Base-by-base conservation (phyloP, 805 yeast species). In the Metschnikowia gelsemii region DNA sequence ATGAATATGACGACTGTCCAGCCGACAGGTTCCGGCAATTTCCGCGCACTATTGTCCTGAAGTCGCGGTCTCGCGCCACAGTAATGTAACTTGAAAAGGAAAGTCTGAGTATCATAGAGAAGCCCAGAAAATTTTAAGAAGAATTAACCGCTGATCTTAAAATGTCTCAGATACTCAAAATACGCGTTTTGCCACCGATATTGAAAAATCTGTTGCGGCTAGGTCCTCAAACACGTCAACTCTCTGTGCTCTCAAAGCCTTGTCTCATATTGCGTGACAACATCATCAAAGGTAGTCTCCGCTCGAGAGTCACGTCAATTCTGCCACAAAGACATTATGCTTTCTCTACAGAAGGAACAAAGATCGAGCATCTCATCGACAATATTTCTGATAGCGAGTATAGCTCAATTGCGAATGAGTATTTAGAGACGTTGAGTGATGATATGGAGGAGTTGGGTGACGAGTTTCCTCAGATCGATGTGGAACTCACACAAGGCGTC, bases 401-500 rank as follows among this genome's bases (percentile, higher is more conserved):
- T 63, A 88, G 85, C 57, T 58, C 59, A 5, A 59, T 71, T 3
- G 76, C 96, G 1, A 84, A 84, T 47, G 72, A 66, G 16, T 84
- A 87, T 42, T 63, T 93, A 38, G 97, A 91, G 53, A 50, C 63
- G 1, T 63, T 93, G 31, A 68, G 81, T 14, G 87, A 80, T 34
- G 78, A 78, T 33, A 66, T 86, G 48, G 97, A 90, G 52, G 68
- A 57, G 4, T 66, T 90, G 20, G 71, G 84, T 17, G 96, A 87
- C 49, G 61, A 59, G 3, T 61, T 62, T 37, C 85, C 87, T 4
- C 76, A 77, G 22, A 63, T 87, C n/a, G 89, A 85, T 59, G 75
- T 82, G 43, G 88, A 93, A 64, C 75, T 84, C 56, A 67, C 86
- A 52, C 91, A 84, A 50, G 99, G 99, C 6, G 97, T 93, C 7